These are phyloP conservation scores for Pseudotsuga menziesii DNA, from an alignment of 75 land plant genomes.

Conservation along the genomic window DNA sequence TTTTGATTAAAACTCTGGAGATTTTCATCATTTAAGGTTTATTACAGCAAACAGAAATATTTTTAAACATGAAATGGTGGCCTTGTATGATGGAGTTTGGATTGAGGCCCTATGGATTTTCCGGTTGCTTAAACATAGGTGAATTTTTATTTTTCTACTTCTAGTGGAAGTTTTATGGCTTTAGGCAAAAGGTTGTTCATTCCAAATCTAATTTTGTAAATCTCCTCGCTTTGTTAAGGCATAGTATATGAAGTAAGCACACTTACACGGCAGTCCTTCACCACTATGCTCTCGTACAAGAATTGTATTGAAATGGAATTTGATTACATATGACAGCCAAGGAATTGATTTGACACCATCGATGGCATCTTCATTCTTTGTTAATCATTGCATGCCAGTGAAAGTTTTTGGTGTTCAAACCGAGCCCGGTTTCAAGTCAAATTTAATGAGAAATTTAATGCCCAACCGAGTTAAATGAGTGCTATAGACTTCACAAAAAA, in stretches of 20 bases:
- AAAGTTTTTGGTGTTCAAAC: too few relatives aligned
- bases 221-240: background rate
- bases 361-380: background rate
- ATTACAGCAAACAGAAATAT: background rate
- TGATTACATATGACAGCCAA: background rate
- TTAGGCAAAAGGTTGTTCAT: background rate
- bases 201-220: background rate
- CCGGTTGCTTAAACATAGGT: background rate
- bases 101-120: background rate
- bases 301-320: background rate
- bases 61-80: background rate
- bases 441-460: too few relatives aligned
- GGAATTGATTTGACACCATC: background rate
- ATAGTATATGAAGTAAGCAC: background rate
- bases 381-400: background rate
- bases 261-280: background rate
- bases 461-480: too few relatives aligned
- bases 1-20: too few relatives aligned
- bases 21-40: background rate
- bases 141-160: background rate
- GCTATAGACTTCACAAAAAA: too few relatives aligned
- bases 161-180: background rate
- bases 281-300: background rate
- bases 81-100: background rate
- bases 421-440: too few relatives aligned